phyloP scores from a whole-genome alignment of 2,329 filamentous ascomycete species.

The Macroventuria anomochaeta region DNA sequence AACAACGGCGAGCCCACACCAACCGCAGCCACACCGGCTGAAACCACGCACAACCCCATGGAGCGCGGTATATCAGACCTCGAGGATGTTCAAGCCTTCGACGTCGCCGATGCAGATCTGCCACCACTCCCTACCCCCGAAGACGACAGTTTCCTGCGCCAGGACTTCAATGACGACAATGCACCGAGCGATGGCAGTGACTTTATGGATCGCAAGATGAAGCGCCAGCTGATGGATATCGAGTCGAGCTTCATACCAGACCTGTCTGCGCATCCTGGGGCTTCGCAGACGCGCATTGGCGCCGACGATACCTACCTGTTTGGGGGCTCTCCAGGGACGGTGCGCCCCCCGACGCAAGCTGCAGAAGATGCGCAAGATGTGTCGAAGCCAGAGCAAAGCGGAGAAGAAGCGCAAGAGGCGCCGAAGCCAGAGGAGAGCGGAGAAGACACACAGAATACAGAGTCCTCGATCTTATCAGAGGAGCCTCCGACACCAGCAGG shows the following conservation, averaged over 20 bases:
- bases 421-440: no score
- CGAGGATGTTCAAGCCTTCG: slow-evolving; percentile 44
- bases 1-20: slow-evolving; percentile 25
- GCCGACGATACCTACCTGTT: slow-evolving; percentile 57
- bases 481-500: slow-evolving; percentile 50
- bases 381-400: slow-evolving; percentile 1
- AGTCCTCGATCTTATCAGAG: slow-evolving; percentile 40
- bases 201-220: slow-evolving; percentile 65
- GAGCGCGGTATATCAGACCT: slow-evolving; percentile 35
- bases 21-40: slow-evolving; percentile 22
- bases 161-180: slow-evolving; percentile 38
- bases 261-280: slow-evolving; percentile 47
- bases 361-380: slow-evolving; percentile 9
- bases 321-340: slow-evolving; percentile 47
- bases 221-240: slow-evolving; percentile 64
- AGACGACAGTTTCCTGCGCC: slow-evolving; percentile 49
- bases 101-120: slow-evolving; percentile 47
- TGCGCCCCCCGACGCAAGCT: slow-evolving; percentile 26
- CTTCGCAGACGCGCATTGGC: slow-evolving; percentile 38
- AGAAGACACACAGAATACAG: slow-evolving; percentile 23
- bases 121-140: slow-evolving; percentile 50
- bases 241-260: slow-evolving; percentile 70
- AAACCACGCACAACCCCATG: slow-evolving; percentile 29
- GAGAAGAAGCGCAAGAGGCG: no score
- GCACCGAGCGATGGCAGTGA: slow-evolving; percentile 48